Evolutionary conservation across 805 yeast genomes (phyloP), one percentile per base, ranked within the genome.

Genomic region (Metschnikowia corniflorae): DNA sequence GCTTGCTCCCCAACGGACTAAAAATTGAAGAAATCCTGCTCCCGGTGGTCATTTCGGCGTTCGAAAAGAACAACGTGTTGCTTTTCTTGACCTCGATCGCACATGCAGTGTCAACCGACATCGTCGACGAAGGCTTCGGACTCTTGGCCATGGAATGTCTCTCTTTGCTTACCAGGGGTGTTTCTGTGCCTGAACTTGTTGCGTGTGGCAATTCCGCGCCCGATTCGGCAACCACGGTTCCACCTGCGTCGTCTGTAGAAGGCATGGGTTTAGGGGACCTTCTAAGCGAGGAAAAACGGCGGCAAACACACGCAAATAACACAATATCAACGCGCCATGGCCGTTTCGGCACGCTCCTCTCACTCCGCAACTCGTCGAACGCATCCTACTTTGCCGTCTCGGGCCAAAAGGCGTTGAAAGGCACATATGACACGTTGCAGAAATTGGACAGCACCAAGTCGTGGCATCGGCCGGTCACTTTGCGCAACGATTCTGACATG

Each of bases 281-380:
- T 6, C 63, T 87, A n/a, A 63, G 66, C 2, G 71, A 71, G 36
- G 97, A 91, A 52, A 67, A 71, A 15, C 68, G 70, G 21, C 55
- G 81, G 42, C 77, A 75, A 40, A 65, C 62, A 26, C 53, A 58
- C 22, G 70, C 78, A 32, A 65, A 68, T 19, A 73, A 71, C 56
- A 61, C 68, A 35, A 65, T 79, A 1, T 73, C 85, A 1, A 71
- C 86, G 1, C 72, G 98, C 31, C 98, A 91, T 55, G 89, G 93
- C 2, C 71, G 95, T 35, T 91, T 91, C 64, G 98, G 98, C 1
- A 80, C 97, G 0, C 64, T 89, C 44, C 59, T 88, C 8, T 80
- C 95, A 2, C 68, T 91, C 20, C 78, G 81, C 42, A 75, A 82
- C 14, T 30, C 47, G 1, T 70, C 73, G 16, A 79, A 80, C 35